Evolutionary conservation across 495 filamentous ascomycete genomes (phyloP), one percentile per base, ranked within the genome.

Genomic region (Apiosordaria backusii): DNA sequence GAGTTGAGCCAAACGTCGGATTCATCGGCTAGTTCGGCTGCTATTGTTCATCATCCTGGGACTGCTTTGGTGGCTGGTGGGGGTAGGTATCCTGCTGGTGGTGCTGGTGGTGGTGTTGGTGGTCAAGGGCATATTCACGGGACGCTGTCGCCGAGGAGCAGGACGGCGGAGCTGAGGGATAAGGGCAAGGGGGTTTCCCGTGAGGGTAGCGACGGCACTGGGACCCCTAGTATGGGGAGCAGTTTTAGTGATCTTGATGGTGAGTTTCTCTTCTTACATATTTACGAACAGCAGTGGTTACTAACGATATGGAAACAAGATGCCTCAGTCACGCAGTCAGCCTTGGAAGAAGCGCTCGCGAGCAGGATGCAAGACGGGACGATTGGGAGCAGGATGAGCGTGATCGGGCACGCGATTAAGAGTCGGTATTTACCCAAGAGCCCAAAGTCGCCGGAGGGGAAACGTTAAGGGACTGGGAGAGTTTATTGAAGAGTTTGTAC

Each of bases 201-300:
- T 61, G 89, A 92, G 50, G 84, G 87, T 5, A 96, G 92, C 70
- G 92, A 96, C 66, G 92, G 88, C 3, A 93, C 92, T 65, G 92
- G 88, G 2, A 93, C 91, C 1, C 95, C 93, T 0, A 99, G 96
- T 70, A 98, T 98, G 90, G 92, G 94, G 1, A 97, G 93, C 73
- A 97, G 93, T 75, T 99, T 96, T 73, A 97, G 93, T 76, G 95
- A 99, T 80, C 81, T 99, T 26, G 96, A 98, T 76, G 92, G 92
- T 94, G 83, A 67, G 82, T 77, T 50, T n/a, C 26, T 67, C 21
- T 18, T 18, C 15, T 26, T 60, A 40, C 58, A 26, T 29, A 54
- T 40, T 18, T 6, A 10, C 23, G 25, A 40, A 19, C 45, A 15
- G n/a, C 10, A 62, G 61, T 5, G 9, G 18, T 60, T 61, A 45